Evolutionary conservation across 306 rosid genomes (phyloP), one percentile per base, ranked within the genome.

Genomic region (Vigna angularis): DNA sequence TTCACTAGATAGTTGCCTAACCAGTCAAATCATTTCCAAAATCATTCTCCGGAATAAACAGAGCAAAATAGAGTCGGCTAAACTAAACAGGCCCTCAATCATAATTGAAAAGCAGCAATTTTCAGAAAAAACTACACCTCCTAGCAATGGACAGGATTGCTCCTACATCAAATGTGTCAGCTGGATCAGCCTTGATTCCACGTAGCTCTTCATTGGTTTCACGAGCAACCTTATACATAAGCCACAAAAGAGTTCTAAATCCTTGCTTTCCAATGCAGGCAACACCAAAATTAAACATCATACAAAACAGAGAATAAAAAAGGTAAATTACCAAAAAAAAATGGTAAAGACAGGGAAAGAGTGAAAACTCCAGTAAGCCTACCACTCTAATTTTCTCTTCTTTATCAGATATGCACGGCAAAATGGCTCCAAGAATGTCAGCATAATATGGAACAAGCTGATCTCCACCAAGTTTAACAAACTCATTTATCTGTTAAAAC

Each of bases 301-400:
- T 47, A 16, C 44, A 72, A 48, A 72, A 65, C 11, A 42, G 26
- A 64, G 72, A 52, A 24, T 22, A 1, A 1, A 50, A 68, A 51
- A 11, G 77, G 26, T 40, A 76, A 52, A 57, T 28, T 67, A 22
- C 12, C 38, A 53, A 75, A 52, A 16, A 18, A 40, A 73, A 10
- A 17, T 14, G 68, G 8, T n/a, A 47, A 64, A 34, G 12, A 10
- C 15, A 12, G 28, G 52, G 79, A 36, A 49, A 76, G 6, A 68
- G 30, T 36, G 78, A 77, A 83, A 38, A 48, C 32, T 50, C 51
- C 30, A 78, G 62, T 51, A 45, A 75, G 77, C 84, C 59, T 77
- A 95, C 99, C 97, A 95, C 98, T 89, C 98, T 86, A 79, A 95
- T 95, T 87, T 95, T 95, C 84, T 95, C 99, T 86, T 95, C 99